Evolutionary conservation across 2,329 filamentous ascomycete species (phyloP).

Genomic region (Fulvia fulva): DNA sequence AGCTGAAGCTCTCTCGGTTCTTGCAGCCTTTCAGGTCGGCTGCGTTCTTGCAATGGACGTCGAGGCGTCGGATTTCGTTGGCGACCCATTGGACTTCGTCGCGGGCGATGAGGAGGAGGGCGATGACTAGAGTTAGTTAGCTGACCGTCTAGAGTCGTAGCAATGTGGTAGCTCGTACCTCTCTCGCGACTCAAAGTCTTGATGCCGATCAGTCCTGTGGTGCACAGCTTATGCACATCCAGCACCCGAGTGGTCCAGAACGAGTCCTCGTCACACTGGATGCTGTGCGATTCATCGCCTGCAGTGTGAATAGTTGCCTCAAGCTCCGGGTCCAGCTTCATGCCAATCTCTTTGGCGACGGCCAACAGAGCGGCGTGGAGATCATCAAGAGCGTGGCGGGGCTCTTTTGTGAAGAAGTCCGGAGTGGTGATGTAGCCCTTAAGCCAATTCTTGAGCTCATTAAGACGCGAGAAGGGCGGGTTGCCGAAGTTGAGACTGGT

Average conservation of each 20-base stretch:
- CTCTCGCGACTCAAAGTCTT: background rate
- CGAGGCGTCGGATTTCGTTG: constrained; percentile 13
- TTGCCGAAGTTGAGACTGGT: background rate
- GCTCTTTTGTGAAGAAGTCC: constrained; percentile 13
- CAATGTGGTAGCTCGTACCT: background rate
- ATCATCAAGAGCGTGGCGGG: constrained; percentile 2
- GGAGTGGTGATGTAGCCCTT: constrained; percentile 5
- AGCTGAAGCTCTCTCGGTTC: constrained; percentile 9
- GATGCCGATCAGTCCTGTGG: background rate
- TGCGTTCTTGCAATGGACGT: constrained; percentile 15
- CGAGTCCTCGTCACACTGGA: constrained; percentile 9
- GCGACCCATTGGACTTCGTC: constrained; percentile 17
- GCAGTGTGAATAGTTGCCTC: constrained; percentile 5
- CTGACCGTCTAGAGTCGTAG: background rate
- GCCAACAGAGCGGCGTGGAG: constrained; percentile 7
- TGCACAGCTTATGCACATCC: constrained; percentile 5
- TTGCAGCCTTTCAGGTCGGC: constrained; percentile 3
- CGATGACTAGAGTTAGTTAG: background rate
- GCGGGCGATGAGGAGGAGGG: constrained; percentile 6
- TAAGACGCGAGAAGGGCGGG: background rate
- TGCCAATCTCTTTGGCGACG: constrained; percentile 9
- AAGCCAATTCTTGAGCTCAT: constrained; percentile 14
- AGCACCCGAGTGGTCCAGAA: constrained; percentile 9
- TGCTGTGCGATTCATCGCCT: constrained; percentile 6
- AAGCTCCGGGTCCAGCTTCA: constrained; percentile 14